Conservation (phyloP, 306 rosid genomes). For the Myrica gale region DNA sequence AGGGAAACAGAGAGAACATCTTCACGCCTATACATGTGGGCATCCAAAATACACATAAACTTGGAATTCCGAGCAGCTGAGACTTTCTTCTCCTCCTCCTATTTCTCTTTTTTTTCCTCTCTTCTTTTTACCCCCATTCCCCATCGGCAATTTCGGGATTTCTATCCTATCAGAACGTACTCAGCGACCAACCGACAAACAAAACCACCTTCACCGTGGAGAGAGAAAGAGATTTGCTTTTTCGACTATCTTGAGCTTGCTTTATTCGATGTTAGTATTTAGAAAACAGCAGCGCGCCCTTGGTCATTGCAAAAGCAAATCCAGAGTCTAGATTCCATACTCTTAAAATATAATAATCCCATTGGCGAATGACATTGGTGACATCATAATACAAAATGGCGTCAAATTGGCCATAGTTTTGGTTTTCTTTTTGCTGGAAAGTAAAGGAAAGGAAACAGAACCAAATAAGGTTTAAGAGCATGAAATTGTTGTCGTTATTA, state of each 20-base stretch:
- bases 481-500: not conserved
- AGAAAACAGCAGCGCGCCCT: constrained; percentile 41
- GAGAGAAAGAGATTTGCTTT: constrained; percentile 33
- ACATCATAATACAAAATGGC: constrained; percentile 9
- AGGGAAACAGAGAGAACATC: constrained; percentile 61
- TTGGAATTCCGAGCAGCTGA: constrained; percentile 55
- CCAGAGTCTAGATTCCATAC: constrained; percentile 45
- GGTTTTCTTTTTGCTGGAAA: not conserved
- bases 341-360: constrained; percentile 13
- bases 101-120: constrained; percentile 22
- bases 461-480: not conserved
- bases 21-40: constrained; percentile 77
- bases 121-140: not conserved
- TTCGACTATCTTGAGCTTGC: constrained; percentile 37
- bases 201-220: constrained; percentile 27
- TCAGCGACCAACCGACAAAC: constrained; percentile 47
- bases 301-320: constrained; percentile 56
- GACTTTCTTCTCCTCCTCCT: constrained; percentile 19
- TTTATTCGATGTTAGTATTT: constrained; percentile 38
- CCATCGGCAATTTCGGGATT: constrained; percentile 30
- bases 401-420: not conserved
- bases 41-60: constrained; percentile 38
- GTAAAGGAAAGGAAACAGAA: not conserved
- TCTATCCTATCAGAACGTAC: constrained; percentile 25
- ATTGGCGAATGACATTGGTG: constrained; percentile 26